phyloP scores from a whole-genome alignment of 805 yeast species.

The Saturnispora saitoi region DNA sequence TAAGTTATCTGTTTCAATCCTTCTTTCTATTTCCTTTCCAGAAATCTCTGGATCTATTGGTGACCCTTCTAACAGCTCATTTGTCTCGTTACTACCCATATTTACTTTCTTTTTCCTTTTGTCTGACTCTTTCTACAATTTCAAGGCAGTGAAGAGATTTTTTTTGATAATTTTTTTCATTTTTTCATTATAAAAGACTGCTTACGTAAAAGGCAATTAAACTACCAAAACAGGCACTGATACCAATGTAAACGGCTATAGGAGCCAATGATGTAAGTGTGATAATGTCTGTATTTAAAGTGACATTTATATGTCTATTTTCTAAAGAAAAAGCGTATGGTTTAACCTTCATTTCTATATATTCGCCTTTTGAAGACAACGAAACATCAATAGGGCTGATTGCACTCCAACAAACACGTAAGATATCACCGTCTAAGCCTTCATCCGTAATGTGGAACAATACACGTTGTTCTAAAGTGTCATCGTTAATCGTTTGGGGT shows the following conservation, averaged over 20 bases:
- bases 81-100: neutral
- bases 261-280: neutral
- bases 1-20: constrained; percentile 1
- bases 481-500: neutral
- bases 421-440: neutral
- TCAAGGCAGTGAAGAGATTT: constrained; percentile 6
- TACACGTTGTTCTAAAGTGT: neutral
- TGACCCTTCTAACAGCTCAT: neutral
- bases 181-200: neutral
- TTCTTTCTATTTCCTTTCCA: neutral
- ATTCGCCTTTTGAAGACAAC: neutral
- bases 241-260: neutral
- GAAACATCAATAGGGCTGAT: constrained; percentile 18
- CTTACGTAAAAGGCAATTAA: neutral
- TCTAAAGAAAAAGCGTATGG: neutral
- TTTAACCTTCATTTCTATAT: neutral
- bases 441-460: neutral
- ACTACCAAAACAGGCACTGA: neutral
- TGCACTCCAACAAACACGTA: constrained; percentile 22
- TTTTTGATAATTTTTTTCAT: neutral
- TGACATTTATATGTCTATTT: neutral
- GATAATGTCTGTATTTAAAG: neutral
- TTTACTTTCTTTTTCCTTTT: neutral
- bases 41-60: neutral
- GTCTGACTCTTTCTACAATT: neutral